phyloP scores from a whole-genome alignment of 2,329 filamentous ascomycete species.

The Nemania abortiva region DNA sequence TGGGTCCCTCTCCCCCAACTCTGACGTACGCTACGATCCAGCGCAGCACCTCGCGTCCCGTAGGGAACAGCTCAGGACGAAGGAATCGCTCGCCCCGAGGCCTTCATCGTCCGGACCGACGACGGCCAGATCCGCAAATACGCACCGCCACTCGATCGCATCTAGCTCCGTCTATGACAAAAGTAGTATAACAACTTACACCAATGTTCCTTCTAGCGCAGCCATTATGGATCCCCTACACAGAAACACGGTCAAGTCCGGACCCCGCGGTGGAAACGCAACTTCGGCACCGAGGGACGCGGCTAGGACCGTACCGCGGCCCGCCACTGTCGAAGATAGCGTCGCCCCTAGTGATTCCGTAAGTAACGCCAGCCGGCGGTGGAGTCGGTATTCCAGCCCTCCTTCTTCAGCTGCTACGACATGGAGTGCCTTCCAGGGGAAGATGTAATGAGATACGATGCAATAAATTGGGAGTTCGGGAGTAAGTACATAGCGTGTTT shows the following conservation, averaged over 20 bases:
- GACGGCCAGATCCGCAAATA: neutral
- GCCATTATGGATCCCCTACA: neutral
- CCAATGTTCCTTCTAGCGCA: too few species aligned
- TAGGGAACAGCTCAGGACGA: conserved; percentile 29
- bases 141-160: neutral
- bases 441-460: conserved; percentile 12
- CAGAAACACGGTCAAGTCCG: neutral
- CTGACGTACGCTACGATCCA: conserved; percentile 37
- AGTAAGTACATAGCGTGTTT: too few species aligned
- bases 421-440: conserved; percentile 2
- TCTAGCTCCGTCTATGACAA: conserved; percentile 2
- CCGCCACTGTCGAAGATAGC: neutral
- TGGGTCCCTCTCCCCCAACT: conserved; percentile 34
- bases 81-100: conserved; percentile 15
- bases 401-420: conserved; percentile 7
- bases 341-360: conserved; percentile 10
- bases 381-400: too few species aligned
- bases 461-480: neutral
- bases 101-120: conserved; percentile 29
- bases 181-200: neutral
- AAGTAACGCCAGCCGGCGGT: conserved; percentile 5
- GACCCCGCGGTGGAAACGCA: neutral
- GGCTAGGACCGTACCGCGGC: neutral
- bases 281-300: neutral
- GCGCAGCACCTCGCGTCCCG: conserved; percentile 37